phyloP scores from a whole-genome alignment of 352 stramenopile genomes.

The Globisporangium acanthophoron region DNA sequence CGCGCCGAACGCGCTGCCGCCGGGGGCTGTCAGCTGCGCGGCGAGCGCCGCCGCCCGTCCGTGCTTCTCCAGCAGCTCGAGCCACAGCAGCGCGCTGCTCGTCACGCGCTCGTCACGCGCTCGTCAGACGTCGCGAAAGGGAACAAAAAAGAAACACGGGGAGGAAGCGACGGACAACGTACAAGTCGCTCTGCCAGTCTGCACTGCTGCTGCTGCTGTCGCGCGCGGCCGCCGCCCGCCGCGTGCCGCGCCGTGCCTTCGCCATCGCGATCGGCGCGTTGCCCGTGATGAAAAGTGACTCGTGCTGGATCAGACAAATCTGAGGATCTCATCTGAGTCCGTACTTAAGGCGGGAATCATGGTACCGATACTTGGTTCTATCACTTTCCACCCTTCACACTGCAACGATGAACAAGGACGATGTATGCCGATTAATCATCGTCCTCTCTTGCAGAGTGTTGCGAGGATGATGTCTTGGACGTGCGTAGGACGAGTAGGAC shows the following conservation, averaged over 20 bases:
- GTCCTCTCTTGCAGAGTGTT: no score
- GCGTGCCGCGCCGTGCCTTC: not conserved
- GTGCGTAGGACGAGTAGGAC: no score
- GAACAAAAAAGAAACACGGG: not conserved
- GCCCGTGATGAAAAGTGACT: not conserved
- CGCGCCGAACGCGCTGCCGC: not conserved
- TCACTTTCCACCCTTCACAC: no score
- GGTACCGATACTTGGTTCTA: no score
- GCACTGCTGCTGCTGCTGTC: not conserved
- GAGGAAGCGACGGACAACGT: constrained; percentile 4
- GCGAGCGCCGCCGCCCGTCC: constrained; percentile 2
- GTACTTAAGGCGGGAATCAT: no score
- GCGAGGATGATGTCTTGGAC: no score
- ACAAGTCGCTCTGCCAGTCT: not conserved
- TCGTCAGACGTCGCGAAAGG: no score
- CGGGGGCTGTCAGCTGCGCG: not conserved
- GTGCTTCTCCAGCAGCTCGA: constrained; percentile 13
- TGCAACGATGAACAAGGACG: no score
- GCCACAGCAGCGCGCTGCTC: constrained; percentile 13
- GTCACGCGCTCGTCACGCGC: not conserved
- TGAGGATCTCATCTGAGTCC: no score
- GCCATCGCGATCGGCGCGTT: not conserved
- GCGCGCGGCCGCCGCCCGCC: not conserved
- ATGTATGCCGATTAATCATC: not conserved
- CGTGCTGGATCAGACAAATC: not conserved